phyloP scores from a whole-genome alignment of 768 basidiomycete genomes.

The Amanita pallidorosea region DNA sequence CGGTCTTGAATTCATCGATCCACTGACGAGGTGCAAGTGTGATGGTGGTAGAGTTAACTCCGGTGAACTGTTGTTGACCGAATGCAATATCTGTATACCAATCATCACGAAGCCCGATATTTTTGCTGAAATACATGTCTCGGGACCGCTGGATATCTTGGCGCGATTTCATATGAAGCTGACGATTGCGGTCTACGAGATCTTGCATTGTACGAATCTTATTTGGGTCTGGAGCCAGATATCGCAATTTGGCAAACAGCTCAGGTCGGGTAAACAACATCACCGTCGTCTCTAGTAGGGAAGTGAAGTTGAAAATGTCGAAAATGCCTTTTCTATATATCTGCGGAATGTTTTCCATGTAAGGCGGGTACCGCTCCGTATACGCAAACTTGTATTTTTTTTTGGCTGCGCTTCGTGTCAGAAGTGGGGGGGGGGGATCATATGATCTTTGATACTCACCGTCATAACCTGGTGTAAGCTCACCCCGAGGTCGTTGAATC shows the following conservation, averaged over 20 bases:
- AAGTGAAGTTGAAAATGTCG: neutral
- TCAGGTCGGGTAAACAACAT: neutral
- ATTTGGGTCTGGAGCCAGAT: neutral
- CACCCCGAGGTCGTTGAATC: too few relatives aligned
- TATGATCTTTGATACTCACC: neutral
- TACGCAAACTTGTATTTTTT: neutral
- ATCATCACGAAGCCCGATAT: slow-evolving; percentile 18
- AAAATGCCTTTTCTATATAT: neutral
- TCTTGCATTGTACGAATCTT: neutral
- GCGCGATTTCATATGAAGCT: neutral
- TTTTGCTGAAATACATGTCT: slow-evolving; percentile 15
- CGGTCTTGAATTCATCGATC: slow-evolving; percentile 9
- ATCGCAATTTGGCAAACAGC: neutral
- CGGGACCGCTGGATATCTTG: neutral
- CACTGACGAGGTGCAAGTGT: slow-evolving; percentile 11
- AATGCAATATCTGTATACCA: slow-evolving; percentile 21
- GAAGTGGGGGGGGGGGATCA: neutral
- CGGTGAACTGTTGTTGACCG: slow-evolving; percentile 19
- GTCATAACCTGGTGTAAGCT: too few relatives aligned
- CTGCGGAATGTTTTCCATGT: neutral
- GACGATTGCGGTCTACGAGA: neutral
- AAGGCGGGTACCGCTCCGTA: neutral
- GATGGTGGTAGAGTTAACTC: slow-evolving; percentile 18
- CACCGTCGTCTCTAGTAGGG: neutral
- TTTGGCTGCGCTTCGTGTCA: neutral